These are phyloP conservation scores for Orbilia brochopaga DNA, from an alignment of 2,329 filamentous ascomycete species.

Conservation along the genomic window DNA sequence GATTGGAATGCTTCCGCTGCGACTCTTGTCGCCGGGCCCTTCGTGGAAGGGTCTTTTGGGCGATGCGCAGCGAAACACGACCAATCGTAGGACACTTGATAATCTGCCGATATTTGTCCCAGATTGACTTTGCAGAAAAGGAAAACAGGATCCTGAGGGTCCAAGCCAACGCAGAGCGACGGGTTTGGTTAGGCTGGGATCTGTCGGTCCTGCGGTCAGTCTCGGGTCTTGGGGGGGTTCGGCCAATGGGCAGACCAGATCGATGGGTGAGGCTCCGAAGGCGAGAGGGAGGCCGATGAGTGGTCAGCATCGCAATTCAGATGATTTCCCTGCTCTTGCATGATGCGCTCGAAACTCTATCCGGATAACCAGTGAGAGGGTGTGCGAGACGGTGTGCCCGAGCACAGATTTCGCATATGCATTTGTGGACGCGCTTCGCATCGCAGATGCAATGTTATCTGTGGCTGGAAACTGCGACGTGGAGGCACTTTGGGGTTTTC, in stretches of 20 bases:
- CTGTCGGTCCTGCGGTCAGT: constrained; percentile 27
- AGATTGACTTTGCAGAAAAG: constrained; percentile 14
- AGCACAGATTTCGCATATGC: not conserved
- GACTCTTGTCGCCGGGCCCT: constrained; percentile 21
- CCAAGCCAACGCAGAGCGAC: constrained; percentile 47
- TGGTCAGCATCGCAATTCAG: not conserved
- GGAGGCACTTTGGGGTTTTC: not conserved
- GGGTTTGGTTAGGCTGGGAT: constrained; percentile 41
- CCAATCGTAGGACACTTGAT: not conserved
- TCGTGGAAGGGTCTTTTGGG: constrained; percentile 18
- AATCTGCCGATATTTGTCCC: constrained; percentile 1
- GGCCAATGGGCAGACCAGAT: constrained; percentile 35
- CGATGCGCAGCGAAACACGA: not conserved
- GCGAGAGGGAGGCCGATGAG: not conserved
- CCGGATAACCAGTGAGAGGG: no score
- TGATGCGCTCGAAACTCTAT: no score
- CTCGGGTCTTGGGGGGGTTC: constrained; percentile 35
- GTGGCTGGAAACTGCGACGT: not conserved
- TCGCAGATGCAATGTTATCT: not conserved
- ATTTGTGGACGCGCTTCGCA: not conserved
- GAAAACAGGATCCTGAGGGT: constrained; percentile 46
- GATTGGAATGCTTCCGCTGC: constrained; percentile 27
- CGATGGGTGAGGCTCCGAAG: constrained; percentile 10
- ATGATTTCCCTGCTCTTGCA: not conserved
- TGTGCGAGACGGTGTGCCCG: not conserved